Evolutionary conservation across 768 basidiomycete species (phyloP), one percentile per base, ranked within the genome.

Genomic region (Lactifluus subvellereus): DNA sequence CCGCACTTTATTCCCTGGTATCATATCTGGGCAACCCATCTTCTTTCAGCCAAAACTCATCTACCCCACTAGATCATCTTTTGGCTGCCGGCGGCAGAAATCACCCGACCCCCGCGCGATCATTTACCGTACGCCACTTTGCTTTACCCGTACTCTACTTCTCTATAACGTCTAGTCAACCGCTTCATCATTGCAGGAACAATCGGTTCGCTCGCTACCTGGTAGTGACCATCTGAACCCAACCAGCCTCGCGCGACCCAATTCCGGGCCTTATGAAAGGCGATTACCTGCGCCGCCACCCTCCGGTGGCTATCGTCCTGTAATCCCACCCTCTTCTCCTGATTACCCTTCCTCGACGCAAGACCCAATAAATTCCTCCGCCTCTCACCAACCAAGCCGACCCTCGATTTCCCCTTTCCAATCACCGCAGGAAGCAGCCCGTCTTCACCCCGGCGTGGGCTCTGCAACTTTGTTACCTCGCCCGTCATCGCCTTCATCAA

Each of bases 1-100:
- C 63, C 63, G 68, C 22, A 72, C 72, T 30, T 66, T 73, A 62
- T 69, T 72, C 59, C 72, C 72, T 32, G 72, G 72, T 72, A 63
- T 33, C 57, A 63, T 54, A 49, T 63, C 62, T 63, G 20, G 52
- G 43, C 57, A 56, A 45, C 54, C 11, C 58, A 60, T 60, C 54
- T 64, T 37, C 38, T 50, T 50, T 18, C 52, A 40, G 0, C 47
- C 45, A 62, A 54, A 42, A 50, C 64, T 65, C 64, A 62, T 56
- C 64, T 57, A 56, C 54, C 50, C 35, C 42, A 63, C 64, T 22
- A 65, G 60, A 62, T 53, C 64, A 62, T 63, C 64, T 64, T 38
- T 56, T 64, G 58, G 40, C 63, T 37, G 60, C 63, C 54, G 53
- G 43, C 40, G 58, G 52, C 47, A 64, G 47, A 49, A 64, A 37